Evolutionary conservation across 768 basidiomycete species (phyloP), one percentile per base, ranked within the genome.

Genomic region (Lentinula aciculospora): DNA sequence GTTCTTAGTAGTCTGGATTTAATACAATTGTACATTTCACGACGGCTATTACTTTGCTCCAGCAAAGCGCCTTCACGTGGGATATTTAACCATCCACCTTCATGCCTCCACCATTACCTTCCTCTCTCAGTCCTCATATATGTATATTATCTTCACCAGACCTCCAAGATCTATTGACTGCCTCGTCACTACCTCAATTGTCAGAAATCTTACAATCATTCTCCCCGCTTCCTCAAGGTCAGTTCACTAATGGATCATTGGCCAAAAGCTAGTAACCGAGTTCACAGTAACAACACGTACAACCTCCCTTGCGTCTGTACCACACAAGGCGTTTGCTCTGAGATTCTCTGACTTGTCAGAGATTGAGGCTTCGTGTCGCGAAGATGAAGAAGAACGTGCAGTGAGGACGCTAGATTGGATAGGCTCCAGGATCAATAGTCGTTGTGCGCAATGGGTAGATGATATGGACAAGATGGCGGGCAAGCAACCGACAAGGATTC

Each of bases 331-430:
- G 0, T 93, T 94, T 68, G 74, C 82, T 12, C 74, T 94, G 21
- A 81, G 91, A 53, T 94, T 94, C 72, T 92, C 91, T 13, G 83
- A 88, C 68, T 73, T 94, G 42, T 60, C 65, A 1, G 86, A 89
- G 63, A 81, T 89, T 13, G 92, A 94, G 66, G 69, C 75, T 17
- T 86, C 86, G 13, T 89, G 86, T 62, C 79, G 79, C 17, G 92
- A 94, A 69, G 86, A 88, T 63, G 91, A 92, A 61, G 86, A 89
- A 60, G 72, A 83, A 62, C 87, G 92, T 31, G 88, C 92, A 0
- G 81, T 81, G 23, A 81, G 92, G 47, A 86, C 82, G n/a, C 79
- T 93, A 63, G 92, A 94, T 72, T 94, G 92, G 92, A 86, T 94
- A 61, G 80, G 87, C 36, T 81, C 82, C 10, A 83, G 92, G 48